Evolutionary conservation across 2,329 filamentous ascomycete genomes (phyloP), one percentile per base, ranked within the genome.

Genomic region (Xylaria sp.): DNA sequence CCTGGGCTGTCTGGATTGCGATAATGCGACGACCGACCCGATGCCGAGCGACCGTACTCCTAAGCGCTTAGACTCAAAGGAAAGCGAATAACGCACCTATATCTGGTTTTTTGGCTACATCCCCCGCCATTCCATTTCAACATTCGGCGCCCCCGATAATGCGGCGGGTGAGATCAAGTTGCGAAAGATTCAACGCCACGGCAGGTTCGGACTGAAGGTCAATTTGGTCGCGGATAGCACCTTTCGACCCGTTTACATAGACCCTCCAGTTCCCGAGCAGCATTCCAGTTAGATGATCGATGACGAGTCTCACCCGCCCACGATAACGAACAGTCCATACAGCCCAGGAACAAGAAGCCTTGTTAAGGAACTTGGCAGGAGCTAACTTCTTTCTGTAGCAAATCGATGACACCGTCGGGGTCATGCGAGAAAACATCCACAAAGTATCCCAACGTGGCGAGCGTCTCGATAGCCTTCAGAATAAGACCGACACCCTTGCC

Each of bases 351-450:
- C 52, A 10, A 61, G 58, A 39, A 15, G 54, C 25, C 34, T 50
- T 1, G 25, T 20, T 32, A 13, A 18, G n/a, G 5, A 12, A 39
- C 48, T 2, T 25, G 28, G 37, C 46, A 65, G 44, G 34, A 23
- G 15, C 70, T 72, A 46, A 72, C 59, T 46, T 69, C 12, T 8
- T 28, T 58, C 13, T 52, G 5, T 81, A 99, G 96, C 92, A 98
- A 97, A 97, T 99, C 83, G 92, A 98, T 82, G 93, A 94, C 79
- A 97, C 95, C 61, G 94, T 98, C 77, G 91, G 91, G 79, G 93
- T 96, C 75, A 98, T 99, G 95, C 90, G 92, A 78, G 91, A 97
- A 82, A 99, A 99, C 85, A 97, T 99, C 87, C 94, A 94, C 86
- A 97, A 96, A 84, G 93, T 97, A 72, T 94, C 93, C 52, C 91